Evolutionary conservation across 2,329 filamentous ascomycete genomes (phyloP), one percentile per base, ranked within the genome.

Genomic region (Neofusicoccum umdonicola): DNA sequence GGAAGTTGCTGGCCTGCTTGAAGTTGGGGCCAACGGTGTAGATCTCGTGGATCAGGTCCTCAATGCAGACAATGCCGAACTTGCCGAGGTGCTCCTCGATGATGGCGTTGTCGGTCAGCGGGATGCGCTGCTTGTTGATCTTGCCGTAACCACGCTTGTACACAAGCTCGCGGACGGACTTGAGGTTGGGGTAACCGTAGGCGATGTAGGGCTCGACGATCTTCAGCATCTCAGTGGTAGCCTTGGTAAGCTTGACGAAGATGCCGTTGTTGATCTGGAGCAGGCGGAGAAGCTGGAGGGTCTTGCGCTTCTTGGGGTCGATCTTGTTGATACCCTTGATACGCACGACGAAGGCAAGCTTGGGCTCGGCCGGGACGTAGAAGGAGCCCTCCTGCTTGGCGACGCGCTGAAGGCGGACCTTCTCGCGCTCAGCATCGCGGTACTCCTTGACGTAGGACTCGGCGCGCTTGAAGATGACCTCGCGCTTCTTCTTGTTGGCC

Each of bases 321-420:
- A 99, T 98, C 91, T 99, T 99, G 92, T 98, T 98, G 93, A 99
- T 98, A 96, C 94, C 95, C 92, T 99, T 99, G 88, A 99, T 99
- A 82, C 95, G 94, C 83, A 98, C 85, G 76, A 99, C 89, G 82
- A 99, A 99, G 85, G 94, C 93, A 78, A 99, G 87, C 85, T 97
- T 97, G 80, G 91, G 84, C 88, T 99, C 93, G 70, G 92, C 93
- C 71, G 92, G 90, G 74, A 99, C 90, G 84, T 96, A 95, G 88
- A 94, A 95, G 80, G 88, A 91, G 81, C 94, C 94, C 78, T 92
- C 89, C 83, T 92, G 86, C 88, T 96, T 96, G 83, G 93, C 91
- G 71, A 93, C 83, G 74, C 95, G 94, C 77, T 86, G 80, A 69
- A 99, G 90, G 77, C 95, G 92, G 83, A 99, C 87, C 89, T 97